A percentile compares a stretch with the other conserved stretches of the same genome.
Evolutionary conservation across 2,329 filamentous ascomycete genomes (phyloP).

Genomic region (Aspergillus neotritici): DNA sequence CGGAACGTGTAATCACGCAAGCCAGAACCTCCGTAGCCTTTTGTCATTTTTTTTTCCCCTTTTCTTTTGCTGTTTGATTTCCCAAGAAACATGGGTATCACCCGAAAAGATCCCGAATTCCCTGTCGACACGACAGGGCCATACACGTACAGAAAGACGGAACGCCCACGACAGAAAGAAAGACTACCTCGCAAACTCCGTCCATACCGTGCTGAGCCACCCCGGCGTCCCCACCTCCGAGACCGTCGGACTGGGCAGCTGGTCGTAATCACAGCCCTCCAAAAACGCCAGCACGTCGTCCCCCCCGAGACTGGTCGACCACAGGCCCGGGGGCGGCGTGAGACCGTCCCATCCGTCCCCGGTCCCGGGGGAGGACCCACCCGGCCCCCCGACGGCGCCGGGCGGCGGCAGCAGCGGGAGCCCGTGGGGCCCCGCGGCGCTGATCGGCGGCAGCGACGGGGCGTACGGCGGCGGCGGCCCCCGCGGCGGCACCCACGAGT

Average conservation of each 20-base stretch:
- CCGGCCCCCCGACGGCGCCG: conserved; percentile 26
- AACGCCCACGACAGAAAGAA: conserved; percentile 2
- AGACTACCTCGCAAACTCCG: conserved; percentile 24
- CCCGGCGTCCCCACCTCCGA: conserved; percentile 31
- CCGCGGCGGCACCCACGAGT: conserved; percentile 33
- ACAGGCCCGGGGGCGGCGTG: conserved; percentile 20
- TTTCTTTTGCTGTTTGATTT: too few relatives aligned
- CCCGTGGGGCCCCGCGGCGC: conserved; percentile 25
- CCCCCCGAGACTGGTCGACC: conserved; percentile 32
- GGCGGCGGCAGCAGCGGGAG: conserved; percentile 34
- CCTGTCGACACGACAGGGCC: too few relatives aligned
- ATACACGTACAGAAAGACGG: too few relatives aligned
- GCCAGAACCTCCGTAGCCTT: too few relatives aligned
- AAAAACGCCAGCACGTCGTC: conserved; percentile 36
- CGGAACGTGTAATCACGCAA: too few relatives aligned
- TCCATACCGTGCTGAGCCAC: conserved; percentile 35
- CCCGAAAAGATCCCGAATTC: too few relatives aligned
- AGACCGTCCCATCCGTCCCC: conserved; percentile 22
- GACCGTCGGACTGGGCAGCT: conserved; percentile 21
- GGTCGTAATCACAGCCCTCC: conserved; percentile 31
- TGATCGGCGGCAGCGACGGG: conserved; percentile 36
- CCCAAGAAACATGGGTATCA: too few relatives aligned
- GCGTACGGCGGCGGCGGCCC: conserved; percentile 31
- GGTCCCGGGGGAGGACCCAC: conserved; percentile 27
- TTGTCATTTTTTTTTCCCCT: too few relatives aligned